Conservation (phyloP, 192 early-diverging fungal species). For the Coemansia sp. region DNA sequence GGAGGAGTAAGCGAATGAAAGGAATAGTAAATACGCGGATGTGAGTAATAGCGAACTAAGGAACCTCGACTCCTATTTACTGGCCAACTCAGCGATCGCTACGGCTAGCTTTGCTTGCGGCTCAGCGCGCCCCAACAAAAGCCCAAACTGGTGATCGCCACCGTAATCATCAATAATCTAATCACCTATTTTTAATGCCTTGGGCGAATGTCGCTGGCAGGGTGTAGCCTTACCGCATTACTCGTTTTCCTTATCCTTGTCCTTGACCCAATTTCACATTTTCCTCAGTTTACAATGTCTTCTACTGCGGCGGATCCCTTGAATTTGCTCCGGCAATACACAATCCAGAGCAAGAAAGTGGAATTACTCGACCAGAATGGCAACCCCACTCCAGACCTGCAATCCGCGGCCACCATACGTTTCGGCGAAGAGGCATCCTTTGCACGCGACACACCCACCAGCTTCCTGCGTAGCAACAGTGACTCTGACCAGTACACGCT, state of each 20-base stretch:
- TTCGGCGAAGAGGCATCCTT: conserved; percentile 62
- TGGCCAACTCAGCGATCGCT: too few species aligned
- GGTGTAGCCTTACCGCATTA: too few species aligned
- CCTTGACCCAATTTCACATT: background rate
- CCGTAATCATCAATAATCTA: too few species aligned
- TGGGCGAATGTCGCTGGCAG: too few species aligned
- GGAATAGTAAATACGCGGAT: too few species aligned
- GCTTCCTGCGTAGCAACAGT: conserved; percentile 59
- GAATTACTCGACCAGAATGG: conserved; percentile 56
- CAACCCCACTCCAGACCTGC: conserved; percentile 40
- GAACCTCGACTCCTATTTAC: too few species aligned
- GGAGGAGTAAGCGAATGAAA: too few species aligned
- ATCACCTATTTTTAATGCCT: too few species aligned
- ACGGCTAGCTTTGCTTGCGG: too few species aligned
- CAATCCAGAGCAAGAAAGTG: conserved; percentile 59
- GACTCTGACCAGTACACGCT: conserved; percentile 69
- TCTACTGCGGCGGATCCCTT: conserved; percentile 50
- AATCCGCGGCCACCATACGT: conserved; percentile 58
- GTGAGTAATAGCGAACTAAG: too few species aligned
- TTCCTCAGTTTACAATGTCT: background rate
- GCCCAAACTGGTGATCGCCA: too few species aligned
- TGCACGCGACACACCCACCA: conserved; percentile 61
- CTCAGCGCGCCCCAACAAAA: too few species aligned
- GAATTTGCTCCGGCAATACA: conserved; percentile 65
- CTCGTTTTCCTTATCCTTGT: background rate